Evolutionary conservation across 1,284 basidiomycete species (phyloP), one percentile per base, ranked within the genome.

Genomic region (Cutaneotrichosporon sp.): DNA sequence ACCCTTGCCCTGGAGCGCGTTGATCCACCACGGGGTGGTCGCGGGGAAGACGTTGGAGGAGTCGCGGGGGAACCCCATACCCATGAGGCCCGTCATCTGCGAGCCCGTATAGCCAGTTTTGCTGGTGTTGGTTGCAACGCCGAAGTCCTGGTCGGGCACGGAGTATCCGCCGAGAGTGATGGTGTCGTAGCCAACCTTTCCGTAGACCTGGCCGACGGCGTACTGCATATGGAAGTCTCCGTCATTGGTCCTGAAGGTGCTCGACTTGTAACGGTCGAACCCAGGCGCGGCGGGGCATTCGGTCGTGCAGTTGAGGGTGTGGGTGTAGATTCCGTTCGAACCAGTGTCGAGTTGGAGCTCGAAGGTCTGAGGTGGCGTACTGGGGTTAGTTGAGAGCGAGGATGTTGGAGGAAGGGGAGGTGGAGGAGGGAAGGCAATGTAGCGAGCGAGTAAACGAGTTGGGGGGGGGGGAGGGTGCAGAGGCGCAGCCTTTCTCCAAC

Each of bases 161-260:
- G 84, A 83, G 76, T 91, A 93, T 3, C 90, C 91, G 2, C 87
- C 91, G 84, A 94, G 88, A 67, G 89, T 85, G 8, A 95, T 85
- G 2, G 81, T 79, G 65, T 97, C 94, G 22, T 82, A 72, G 0
- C 82, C 90, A 4, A 95, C 85, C 4, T 73, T 71, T 10, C 95
- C 95, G 0, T 20, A 14, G 43, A 49, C 43, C 10, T 49, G n/a
- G 45, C 25, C 31, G 14, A 29, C 33, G 31, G 25, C 45, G 24
- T 47, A 56, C 14, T 9, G 7, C 3, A 75, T 74, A 16, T 63
- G 62, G 54, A 76, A 76, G 1, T 64, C 45, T 14, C 65, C 59
- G 31, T 69, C 71, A n/a, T 69, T 47, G 52, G 69, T 54, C 55
- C 60, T 58, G 54, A 47, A 62, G 11, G 60, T 56, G 27, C 62